Evolutionary conservation across 768 basidiomycete genomes (phyloP), one percentile per base, ranked within the genome.

Genomic region (Hericium coralloides): DNA sequence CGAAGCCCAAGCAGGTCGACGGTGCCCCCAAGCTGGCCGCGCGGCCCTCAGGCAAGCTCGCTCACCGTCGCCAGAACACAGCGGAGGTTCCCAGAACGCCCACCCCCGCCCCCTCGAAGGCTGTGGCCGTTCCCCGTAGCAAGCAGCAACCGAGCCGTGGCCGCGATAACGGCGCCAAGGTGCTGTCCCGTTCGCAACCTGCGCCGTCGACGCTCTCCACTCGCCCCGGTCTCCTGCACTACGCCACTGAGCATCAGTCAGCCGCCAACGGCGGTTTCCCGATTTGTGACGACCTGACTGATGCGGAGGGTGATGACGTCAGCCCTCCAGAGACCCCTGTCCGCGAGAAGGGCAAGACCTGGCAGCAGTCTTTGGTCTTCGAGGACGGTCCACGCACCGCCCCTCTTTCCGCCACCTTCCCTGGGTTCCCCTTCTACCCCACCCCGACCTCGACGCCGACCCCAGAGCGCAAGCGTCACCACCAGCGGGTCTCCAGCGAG

Each of bases 261-360:
- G 63, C 49, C 36, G 52, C 55, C 14, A 63, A 62, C 60, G 65
- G 66, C 56, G 73, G 70, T 38, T 88, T 88, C 68, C 87, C 85
- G 2, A 70, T 91, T 48, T 89, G 87, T 62, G 87, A 90, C 60
- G 88, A 91, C 63, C 76, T 78, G 61, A 83, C 78, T 41, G 83
- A 84, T 48, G 72, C 71, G 4, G 61, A 62, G 45, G 61, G 54
- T 14, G 50, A 55, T 45, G 53, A 76, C 15, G 66, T 52, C n/a
- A 73, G 72, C 37, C 73, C 74, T 8, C 79, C 80, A 23, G 72
- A 77, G 22, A 84, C 85, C 0, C 84, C 84, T n/a, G 70, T 76
- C 45, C 82, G 78, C 55, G 36, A 47, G 14, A 62, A 53, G 53
- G 53, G n/a, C 25, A 23, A 49, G 5, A 47, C 53, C 22, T 72